Base-by-base conservation (phyloP, 768 basidiomycete genomes). In the Mycena rebaudengoi region DNA sequence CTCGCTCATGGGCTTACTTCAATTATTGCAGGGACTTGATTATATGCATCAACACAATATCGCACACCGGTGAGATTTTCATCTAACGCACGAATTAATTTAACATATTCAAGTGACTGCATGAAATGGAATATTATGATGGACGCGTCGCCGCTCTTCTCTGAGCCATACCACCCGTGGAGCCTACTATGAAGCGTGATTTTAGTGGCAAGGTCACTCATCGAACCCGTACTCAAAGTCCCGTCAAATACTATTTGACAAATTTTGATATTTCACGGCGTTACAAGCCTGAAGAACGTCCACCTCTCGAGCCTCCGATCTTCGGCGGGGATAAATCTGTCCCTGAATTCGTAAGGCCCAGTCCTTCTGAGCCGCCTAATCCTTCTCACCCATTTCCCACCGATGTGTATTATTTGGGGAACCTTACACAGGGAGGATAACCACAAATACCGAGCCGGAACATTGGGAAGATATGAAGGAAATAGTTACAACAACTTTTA, bases 351-450 rank as follows among this genome's bases (percentile, higher is more conserved):
- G 5, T 21, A n/a, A 7, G 12, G 8, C 12, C 16, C 7, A 33
- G 44, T 4, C 30, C 18, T 29, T 6, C 13, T 12, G 29, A 68
- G 77, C 1, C 78, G 74, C 1, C 82, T 80, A 0, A 71, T 0
- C n/a, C n/a, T n/a, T 68, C 74, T 14, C 67, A 85, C 58, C 79
- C 82, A 0, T 85, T 85, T 50, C 69, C 76, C 0, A 78, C 76
- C 0, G 84, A 85, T 37, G 71, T 85, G 3, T 85, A 80, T 59
- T 78, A 78, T 20, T 25, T 46, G 0, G 55, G 55, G 1, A 57
- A 57, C 44, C 26, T 57, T 32, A n/a, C n/a, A n/a, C n/a, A n/a
- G n/a, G n/a, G n/a, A n/a, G n/a, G n/a, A n/a, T n/a, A n/a, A n/a
- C n/a, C n/a, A n/a, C n/a, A n/a, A n/a, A n/a, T n/a, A n/a, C n/a